phyloP scores from a whole-genome alignment of 2,329 filamentous ascomycete species.

The Pseudogymnoascus verrucosus region DNA sequence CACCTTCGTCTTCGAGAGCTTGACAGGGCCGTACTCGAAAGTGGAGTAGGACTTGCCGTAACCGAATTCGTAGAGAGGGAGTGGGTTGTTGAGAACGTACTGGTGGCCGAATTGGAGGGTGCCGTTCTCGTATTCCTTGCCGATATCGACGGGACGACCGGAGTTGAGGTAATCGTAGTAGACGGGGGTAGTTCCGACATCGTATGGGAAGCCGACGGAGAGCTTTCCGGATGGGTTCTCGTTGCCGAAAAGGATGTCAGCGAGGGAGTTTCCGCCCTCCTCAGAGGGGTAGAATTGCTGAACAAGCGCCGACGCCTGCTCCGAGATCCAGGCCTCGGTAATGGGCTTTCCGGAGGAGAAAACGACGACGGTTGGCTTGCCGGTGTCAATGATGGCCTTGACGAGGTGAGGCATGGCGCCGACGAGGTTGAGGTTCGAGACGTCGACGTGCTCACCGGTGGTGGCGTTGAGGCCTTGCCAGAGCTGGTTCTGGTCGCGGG shows the following conservation, averaged over 20 bases:
- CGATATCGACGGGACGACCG: slow-evolving; percentile 65
- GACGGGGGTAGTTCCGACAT: slow-evolving; percentile 57
- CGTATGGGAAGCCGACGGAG: slow-evolving; percentile 62
- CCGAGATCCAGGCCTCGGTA: slow-evolving; percentile 64
- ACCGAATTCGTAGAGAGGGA: slow-evolving; percentile 78
- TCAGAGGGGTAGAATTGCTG: slow-evolving; percentile 73
- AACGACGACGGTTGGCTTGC: slow-evolving; percentile 69
- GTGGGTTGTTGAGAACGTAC: slow-evolving; percentile 70
- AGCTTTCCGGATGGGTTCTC: slow-evolving; percentile 62
- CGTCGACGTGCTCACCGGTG: slow-evolving; percentile 66
- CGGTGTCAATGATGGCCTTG: slow-evolving; percentile 58
- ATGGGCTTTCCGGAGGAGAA: slow-evolving; percentile 75
- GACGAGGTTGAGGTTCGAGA: slow-evolving; percentile 55
- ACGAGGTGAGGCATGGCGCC: slow-evolving; percentile 62
- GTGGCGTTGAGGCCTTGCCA: slow-evolving; percentile 66
- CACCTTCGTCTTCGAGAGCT: slow-evolving; percentile 32
- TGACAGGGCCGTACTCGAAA: slow-evolving; percentile 46
- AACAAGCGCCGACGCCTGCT: slow-evolving; percentile 54
- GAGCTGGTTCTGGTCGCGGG: slow-evolving; percentile 62
- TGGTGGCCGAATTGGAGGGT: slow-evolving; percentile 79
- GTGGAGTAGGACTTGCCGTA: slow-evolving; percentile 66
- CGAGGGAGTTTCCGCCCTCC: slow-evolving; percentile 74
- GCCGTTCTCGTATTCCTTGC: slow-evolving; percentile 65
- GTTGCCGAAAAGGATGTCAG: slow-evolving; percentile 71
- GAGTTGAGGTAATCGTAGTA: slow-evolving; percentile 70